These are phyloP conservation scores for Gynostemma pentaphyllum DNA, from an alignment of 306 rosid species.

Conservation along the genomic window DNA sequence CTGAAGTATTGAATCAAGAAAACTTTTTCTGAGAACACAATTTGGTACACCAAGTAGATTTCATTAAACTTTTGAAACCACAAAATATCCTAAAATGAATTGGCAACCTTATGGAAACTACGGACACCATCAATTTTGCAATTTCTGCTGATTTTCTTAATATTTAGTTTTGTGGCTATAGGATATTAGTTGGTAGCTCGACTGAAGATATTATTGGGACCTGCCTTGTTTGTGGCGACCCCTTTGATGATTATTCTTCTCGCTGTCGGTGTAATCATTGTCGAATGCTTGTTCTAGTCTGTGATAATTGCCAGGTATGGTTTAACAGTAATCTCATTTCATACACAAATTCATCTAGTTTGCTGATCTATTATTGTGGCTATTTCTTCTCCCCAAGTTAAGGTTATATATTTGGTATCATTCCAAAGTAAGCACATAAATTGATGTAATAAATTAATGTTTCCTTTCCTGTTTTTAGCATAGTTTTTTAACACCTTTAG, in stretches of 20 bases:
- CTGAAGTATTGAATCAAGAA: not conserved
- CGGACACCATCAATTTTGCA: slow-evolving; percentile 6
- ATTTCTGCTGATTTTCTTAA: slow-evolving; percentile 1
- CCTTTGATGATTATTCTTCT: slow-evolving; percentile 76
- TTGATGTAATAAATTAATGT: not conserved
- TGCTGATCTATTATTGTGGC: not conserved
- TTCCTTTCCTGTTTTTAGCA: not conserved
- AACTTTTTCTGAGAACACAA: not conserved
- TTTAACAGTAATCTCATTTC: slow-evolving; percentile 3
- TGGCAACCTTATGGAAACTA: not conserved
- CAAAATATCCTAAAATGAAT: not conserved
- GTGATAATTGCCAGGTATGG: slow-evolving; percentile 68
- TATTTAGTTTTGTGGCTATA: slow-evolving; percentile 22
- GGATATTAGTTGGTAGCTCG: slow-evolving; percentile 89
- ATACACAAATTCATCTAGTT: not conserved
- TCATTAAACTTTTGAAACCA: not conserved
- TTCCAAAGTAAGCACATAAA: not conserved
- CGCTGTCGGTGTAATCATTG: slow-evolving; percentile 72
- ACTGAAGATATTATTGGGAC: slow-evolving; percentile 44
- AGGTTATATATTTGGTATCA: not conserved
- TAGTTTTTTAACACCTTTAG: not conserved
- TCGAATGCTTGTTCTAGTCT: slow-evolving; percentile 82
- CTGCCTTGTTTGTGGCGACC: slow-evolving; percentile 56
- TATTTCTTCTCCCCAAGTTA: not conserved
- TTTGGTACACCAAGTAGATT: not conserved